phyloP scores from a whole-genome alignment of 2,329 filamentous ascomycete genomes.

The Colletotrichum australisinense region DNA sequence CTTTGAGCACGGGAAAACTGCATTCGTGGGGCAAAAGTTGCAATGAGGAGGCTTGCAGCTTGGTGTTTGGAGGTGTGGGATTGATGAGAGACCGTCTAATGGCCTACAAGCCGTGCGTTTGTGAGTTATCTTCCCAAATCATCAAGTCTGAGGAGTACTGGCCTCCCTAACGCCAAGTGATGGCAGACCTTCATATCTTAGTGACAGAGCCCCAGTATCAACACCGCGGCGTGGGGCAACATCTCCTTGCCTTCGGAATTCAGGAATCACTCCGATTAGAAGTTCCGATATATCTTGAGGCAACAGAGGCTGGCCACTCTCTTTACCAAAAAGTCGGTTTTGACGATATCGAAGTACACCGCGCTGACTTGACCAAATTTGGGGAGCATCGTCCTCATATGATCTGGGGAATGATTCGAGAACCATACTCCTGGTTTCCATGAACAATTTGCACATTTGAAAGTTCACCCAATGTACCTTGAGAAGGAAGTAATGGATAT shows the following conservation, averaged over 20 bases:
- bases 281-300: conserved; percentile 49
- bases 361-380: not conserved
- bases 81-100: conserved; percentile 43
- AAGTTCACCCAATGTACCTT: not conserved
- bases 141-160: not conserved
- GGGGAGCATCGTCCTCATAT: not conserved
- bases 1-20: conserved; percentile 33
- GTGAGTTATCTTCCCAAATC: conserved; percentile 40
- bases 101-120: conserved; percentile 46
- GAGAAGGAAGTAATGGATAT: not conserved
- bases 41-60: conserved; percentile 47
- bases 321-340: conserved; percentile 51
- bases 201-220: conserved; percentile 51
- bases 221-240: conserved; percentile 46
- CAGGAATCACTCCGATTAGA: conserved; percentile 49
- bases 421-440: conserved; percentile 2
- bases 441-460: not conserved
- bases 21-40: conserved; percentile 42
- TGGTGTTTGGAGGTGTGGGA: conserved; percentile 45
- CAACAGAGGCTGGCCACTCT: conserved; percentile 43
- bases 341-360: conserved; percentile 39
- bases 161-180: not conserved
- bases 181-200: conserved; percentile 48
- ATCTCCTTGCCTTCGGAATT: conserved; percentile 48
- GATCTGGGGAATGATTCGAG: conserved; percentile 23